These are phyloP conservation scores for Amoebophrya sp. DNA, from an alignment of 169 alveolate genomes.

Conservation along the genomic window DNA sequence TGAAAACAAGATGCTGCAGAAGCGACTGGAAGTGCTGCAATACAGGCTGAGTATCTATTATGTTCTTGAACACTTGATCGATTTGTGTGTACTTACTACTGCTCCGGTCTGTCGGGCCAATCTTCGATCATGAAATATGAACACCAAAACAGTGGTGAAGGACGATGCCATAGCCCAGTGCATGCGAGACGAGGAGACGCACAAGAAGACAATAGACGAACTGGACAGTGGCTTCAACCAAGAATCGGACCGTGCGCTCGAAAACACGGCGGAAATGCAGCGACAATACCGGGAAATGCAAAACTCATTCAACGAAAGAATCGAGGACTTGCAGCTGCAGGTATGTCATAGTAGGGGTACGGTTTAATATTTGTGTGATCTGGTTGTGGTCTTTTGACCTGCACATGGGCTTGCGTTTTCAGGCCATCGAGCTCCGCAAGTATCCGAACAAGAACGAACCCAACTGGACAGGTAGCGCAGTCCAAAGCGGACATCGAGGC, in stretches of 20 bases:
- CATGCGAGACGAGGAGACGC: not conserved
- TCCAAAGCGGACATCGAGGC: not conserved
- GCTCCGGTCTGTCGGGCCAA: no score
- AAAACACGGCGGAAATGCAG: not conserved
- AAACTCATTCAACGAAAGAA: not conserved
- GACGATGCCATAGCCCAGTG: not conserved
- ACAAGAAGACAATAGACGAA: not conserved
- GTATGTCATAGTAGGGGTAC: no score
- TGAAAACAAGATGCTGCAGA: not conserved
- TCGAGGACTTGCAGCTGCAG: not conserved
- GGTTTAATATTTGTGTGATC: no score
- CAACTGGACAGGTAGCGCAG: not conserved
- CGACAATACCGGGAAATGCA: not conserved
- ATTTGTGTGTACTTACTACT: not conserved
- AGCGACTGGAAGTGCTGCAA: not conserved
- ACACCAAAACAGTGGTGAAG: not conserved
- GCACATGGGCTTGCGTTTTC: no score
- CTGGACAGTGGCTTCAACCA: not conserved
- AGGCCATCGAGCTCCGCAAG: no score
- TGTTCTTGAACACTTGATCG: no score
- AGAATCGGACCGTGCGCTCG: not conserved
- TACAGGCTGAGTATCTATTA: not conserved
- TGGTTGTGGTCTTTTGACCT: no score
- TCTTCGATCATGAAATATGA: no score
- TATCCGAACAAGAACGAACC: no score